These are phyloP conservation scores for Phellopilus nigrolimitatus DNA, from an alignment of 1,284 basidiomycete genomes.

Conservation along the genomic window DNA sequence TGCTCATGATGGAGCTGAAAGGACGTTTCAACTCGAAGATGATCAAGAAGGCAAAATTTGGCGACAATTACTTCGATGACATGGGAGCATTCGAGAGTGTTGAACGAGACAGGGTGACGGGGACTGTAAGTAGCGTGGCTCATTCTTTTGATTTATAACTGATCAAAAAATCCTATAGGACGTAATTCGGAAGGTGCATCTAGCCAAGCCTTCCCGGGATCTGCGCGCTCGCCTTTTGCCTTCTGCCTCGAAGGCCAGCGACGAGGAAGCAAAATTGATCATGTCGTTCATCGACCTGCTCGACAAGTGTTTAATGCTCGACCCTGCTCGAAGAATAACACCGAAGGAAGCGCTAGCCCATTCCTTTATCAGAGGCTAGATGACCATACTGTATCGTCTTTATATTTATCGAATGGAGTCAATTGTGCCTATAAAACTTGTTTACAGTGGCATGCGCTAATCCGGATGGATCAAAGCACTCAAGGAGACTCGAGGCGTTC, in stretches of 20 bases:
- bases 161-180: constrained; percentile 47
- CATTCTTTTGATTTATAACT: constrained; percentile 8
- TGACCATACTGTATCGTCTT: not conserved
- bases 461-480: no score
- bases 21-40: constrained; percentile 91
- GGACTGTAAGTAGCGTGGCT: constrained; percentile 54
- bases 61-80: constrained; percentile 91
- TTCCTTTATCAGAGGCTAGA: constrained; percentile 74
- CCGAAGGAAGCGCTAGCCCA: constrained; percentile 87
- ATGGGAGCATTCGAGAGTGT: constrained; percentile 76
- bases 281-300: constrained; percentile 85
- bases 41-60: constrained; percentile 93
- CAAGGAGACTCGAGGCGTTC: no score
- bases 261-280: constrained; percentile 86
- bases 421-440: no score
- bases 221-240: constrained; percentile 82
- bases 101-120: constrained; percentile 80
- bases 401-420: not conserved
- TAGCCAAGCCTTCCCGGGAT: constrained; percentile 82
- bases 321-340: constrained; percentile 81
- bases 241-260: constrained; percentile 71
- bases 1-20: constrained; percentile 95
- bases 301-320: constrained; percentile 89
- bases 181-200: constrained; percentile 73
- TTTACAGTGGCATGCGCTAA: no score